phyloP scores from a whole-genome alignment of 495 filamentous ascomycete genomes.

The Penicillium robsamsonii region DNA sequence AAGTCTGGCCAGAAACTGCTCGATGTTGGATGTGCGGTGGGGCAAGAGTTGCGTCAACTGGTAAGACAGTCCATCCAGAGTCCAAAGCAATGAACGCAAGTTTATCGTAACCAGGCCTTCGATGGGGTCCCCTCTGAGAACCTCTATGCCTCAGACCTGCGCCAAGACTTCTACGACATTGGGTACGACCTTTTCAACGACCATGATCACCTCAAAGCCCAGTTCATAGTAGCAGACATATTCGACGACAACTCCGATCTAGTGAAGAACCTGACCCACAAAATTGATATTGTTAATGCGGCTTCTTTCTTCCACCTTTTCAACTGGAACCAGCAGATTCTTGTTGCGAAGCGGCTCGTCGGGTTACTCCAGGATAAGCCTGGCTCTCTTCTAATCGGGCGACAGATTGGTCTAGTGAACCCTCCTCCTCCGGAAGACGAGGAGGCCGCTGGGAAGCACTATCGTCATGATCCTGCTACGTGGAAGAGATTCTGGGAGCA shows the following conservation, averaged over 20 bases:
- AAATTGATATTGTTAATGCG: conserved; percentile 56
- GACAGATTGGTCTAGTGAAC: conserved; percentile 42
- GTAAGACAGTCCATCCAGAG: conserved; percentile 12
- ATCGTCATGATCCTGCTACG: conserved; percentile 44
- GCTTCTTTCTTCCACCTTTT: conserved; percentile 62
- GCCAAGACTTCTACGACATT: conserved; percentile 38
- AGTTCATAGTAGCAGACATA: conserved; percentile 53
- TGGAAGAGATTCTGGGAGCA: conserved; percentile 51
- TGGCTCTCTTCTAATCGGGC: conserved; percentile 49
- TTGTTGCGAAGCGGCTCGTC: conserved; percentile 44
- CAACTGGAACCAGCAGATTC: conserved; percentile 50
- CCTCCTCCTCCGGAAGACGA: conserved; percentile 26
- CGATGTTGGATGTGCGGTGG: conserved; percentile 44
- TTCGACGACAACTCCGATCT: conserved; percentile 43
- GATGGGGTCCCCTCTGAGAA: conserved; percentile 30
- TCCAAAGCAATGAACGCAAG: neutral
- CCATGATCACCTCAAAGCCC: conserved; percentile 35
- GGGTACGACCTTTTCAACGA: conserved; percentile 52
- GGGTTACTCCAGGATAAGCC: conserved; percentile 41
- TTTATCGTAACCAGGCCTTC: conserved; percentile 16
- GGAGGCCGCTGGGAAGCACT: conserved; percentile 23
- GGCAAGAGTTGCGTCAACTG: conserved; percentile 40
- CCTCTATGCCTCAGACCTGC: conserved; percentile 44
- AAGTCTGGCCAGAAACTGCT: conserved; percentile 36
- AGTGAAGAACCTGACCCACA: conserved; percentile 36